These are phyloP conservation scores for Solanum medicagineum DNA, from an alignment of 257 asterid genomes.

Conservation along the genomic window DNA sequence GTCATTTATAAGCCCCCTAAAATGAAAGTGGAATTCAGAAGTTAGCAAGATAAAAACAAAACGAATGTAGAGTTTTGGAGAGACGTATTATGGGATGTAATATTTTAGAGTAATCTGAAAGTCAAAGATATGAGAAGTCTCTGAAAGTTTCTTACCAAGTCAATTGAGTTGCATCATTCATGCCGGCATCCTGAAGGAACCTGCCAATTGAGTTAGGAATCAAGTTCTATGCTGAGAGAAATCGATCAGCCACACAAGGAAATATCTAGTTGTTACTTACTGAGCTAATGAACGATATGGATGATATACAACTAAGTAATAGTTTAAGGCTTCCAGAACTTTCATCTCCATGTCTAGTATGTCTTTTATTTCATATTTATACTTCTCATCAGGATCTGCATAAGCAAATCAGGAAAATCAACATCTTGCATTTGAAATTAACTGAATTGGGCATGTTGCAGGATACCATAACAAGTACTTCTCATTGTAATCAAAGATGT, in stretches of 20 bases:
- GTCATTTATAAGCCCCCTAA: constrained; percentile 90
- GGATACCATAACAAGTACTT: background rate
- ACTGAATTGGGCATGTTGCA: background rate
- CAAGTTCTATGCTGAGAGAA: background rate
- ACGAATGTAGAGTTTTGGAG: background rate
- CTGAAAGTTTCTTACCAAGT: constrained; percentile 47
- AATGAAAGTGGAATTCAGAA: background rate
- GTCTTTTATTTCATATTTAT: constrained; percentile 74
- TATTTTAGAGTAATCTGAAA: background rate
- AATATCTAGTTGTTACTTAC: constrained; percentile 35
- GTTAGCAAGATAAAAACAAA: background rate
- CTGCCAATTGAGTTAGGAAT: constrained; percentile 19
- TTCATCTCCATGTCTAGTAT: constrained; percentile 98
- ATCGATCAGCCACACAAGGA: background rate
- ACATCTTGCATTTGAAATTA: background rate
- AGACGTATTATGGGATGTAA: background rate
- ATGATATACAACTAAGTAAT: constrained; percentile 83
- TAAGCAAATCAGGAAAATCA: constrained; percentile 3
- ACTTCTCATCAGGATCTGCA: constrained; percentile 76
- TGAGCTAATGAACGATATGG: constrained; percentile 72
- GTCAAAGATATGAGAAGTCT: background rate
- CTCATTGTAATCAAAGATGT: background rate
- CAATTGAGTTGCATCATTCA: constrained; percentile 70
- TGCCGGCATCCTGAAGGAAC: constrained; percentile 89
- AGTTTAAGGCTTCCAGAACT: constrained; percentile 86